Base-by-base conservation (phyloP, 2,329 filamentous ascomycete species). In the Colletotrichum ledebouriae region DNA sequence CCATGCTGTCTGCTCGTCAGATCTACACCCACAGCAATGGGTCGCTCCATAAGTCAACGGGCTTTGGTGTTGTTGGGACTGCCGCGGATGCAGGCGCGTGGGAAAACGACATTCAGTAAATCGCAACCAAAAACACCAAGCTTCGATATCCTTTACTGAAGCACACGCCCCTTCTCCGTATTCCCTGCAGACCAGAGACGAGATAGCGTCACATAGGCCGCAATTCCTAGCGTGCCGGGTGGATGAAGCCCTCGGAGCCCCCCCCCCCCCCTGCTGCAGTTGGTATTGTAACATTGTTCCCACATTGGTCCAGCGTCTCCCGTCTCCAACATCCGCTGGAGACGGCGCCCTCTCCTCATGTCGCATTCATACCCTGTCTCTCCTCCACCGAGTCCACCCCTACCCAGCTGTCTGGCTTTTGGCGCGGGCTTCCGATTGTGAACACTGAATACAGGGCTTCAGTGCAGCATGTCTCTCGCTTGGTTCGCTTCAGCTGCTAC, bases 171-270 rank as follows among this genome's bases (percentile, higher is more conserved):
- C 57, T 29, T 52, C 58, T 50, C 69, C 69, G 60, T 70, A 60
- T 67, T 61, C 69, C 66, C 66, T 70, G 66, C 69, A 59, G 53
- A 50, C 37, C 55, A 65, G 41, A 56, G 34, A 52, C 49, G 58
- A 70, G 66, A 66, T 66, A 70, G 69, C 61, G 69, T 66, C 61
- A 70, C 60, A 68, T 57, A 69, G 67, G 67, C 67, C 55, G 29
- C 57, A 33, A 55, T 67, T 69, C 57, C 63, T 69, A 63, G 67
- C 67, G 67, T 69, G 39, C 67, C 67, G 63, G 52, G 63, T 67
- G 67, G 67, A 57, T 53, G n/a, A 50, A 49, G 29, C 34, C 33
- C 33, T 59, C 41, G 44, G 58, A 25, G 9, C 9, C 42, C 41
- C 62, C 67, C 50, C 58, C 63, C 20, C 17, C 34, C 20, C 33